Evolutionary conservation across 371 early-diverging fungal species (phyloP).

Genomic region (Circinella minor): DNA sequence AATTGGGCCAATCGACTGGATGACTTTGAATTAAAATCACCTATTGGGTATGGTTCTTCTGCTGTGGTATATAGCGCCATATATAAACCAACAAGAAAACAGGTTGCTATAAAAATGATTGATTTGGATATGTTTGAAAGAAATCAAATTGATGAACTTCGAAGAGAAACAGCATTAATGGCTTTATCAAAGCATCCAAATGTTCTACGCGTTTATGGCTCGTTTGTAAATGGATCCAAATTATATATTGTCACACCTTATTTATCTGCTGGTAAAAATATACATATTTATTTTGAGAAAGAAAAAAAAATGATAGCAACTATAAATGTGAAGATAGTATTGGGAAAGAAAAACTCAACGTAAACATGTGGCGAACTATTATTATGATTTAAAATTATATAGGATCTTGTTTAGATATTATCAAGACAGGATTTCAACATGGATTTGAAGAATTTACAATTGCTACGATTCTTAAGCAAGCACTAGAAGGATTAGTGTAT

Average conservation of each 20-base stretch:
- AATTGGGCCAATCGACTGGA: conserved; percentile 29
- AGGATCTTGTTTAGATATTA: conserved; percentile 85
- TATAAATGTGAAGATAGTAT: neutral
- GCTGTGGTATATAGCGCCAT: conserved; percentile 84
- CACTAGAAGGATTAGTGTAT: conserved; percentile 84
- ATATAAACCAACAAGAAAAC: conserved; percentile 74
- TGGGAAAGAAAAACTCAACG: neutral
- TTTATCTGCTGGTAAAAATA: conserved; percentile 66
- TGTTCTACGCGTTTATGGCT: conserved; percentile 81
- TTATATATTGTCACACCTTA: conserved; percentile 87
- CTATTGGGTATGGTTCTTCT: conserved; percentile 82
- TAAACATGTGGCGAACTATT: no score
- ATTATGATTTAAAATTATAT: neutral
- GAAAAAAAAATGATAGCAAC: no score
- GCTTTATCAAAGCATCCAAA: conserved; percentile 85
- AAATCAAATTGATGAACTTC: conserved; percentile 62
- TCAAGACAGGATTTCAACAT: conserved; percentile 81
- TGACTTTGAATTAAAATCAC: conserved; percentile 49
- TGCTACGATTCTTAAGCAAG: conserved; percentile 87
- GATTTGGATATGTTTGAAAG: conserved; percentile 93
- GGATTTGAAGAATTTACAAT: conserved; percentile 86
- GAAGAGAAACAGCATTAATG: conserved; percentile 89
- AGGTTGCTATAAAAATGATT: conserved; percentile 87
- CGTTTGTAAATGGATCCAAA: conserved; percentile 82
- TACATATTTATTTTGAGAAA: neutral